Conservation (phyloP, 306 rosid genomes). For the Ammopiptanthus mongolicus region DNA sequence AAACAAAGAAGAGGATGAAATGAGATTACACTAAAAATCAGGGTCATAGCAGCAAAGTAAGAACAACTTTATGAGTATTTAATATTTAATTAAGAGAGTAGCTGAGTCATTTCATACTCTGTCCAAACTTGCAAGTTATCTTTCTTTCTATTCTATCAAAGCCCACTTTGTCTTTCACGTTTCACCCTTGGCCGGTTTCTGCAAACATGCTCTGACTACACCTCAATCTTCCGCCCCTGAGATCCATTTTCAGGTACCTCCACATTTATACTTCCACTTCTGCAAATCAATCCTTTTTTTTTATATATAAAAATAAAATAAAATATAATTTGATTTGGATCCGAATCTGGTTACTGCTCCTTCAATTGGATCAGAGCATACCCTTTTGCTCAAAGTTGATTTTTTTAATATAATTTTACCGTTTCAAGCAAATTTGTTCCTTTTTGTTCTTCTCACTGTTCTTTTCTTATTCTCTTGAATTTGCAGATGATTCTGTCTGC, state of each 20-base stretch:
- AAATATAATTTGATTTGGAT: conserved; percentile 14
- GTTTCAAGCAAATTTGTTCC: background rate
- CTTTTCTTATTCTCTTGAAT: conserved; percentile 18
- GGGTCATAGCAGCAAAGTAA: conserved; percentile 22
- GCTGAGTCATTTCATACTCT: background rate
- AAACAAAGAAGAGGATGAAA: background rate
- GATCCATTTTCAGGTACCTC: conserved; percentile 36
- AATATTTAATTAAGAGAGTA: no score
- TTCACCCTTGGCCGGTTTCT: conserved; percentile 24
- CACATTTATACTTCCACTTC: conserved; percentile 13
- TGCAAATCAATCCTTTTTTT: background rate
- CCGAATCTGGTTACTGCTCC: conserved; percentile 19
- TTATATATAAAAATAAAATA: background rate
- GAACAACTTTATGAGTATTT: background rate
- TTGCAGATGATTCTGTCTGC: conserved; percentile 45
- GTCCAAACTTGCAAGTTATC: conserved; percentile 28
- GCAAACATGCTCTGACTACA: conserved; percentile 37
- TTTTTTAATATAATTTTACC: background rate
- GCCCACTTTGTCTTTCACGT: background rate
- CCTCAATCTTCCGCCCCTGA: conserved; percentile 17
- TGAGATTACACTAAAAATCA: background rate
- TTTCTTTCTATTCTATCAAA: conserved; percentile 7
- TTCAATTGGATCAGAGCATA: conserved; percentile 37
- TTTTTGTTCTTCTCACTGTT: background rate
- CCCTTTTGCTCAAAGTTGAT: conserved; percentile 16